These are phyloP conservation scores for Pezicula rhizophila DNA, from an alignment of 2,329 filamentous ascomycete genomes.

Conservation along the genomic window DNA sequence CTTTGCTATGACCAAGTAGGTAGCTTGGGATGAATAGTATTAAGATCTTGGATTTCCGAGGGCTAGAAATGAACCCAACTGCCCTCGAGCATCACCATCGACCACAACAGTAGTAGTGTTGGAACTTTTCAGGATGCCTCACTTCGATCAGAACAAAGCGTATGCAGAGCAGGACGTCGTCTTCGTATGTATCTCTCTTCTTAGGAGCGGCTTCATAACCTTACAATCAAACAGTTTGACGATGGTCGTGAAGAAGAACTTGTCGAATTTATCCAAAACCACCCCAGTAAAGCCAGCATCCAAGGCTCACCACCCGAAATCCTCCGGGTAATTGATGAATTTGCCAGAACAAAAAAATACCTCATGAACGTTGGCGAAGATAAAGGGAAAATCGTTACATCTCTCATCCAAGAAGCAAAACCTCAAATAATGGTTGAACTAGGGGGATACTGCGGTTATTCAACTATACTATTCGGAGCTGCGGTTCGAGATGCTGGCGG, in stretches of 20 bases:
- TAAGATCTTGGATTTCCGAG: no score
- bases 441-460: conserved; percentile 78
- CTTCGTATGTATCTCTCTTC: conserved; percentile 12
- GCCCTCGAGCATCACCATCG: no score
- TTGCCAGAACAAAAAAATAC: conserved; percentile 56
- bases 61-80: no score
- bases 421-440: conserved; percentile 70
- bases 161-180: conserved; percentile 18
- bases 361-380: conserved; percentile 76
- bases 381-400: conserved; percentile 66
- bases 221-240: conserved; percentile 40
- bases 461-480: conserved; percentile 67
- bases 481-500: conserved; percentile 59
- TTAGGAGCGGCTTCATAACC: not conserved
- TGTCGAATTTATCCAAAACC: conserved; percentile 51
- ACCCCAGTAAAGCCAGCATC: conserved; percentile 49
- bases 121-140: no score
- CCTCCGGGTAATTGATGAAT: conserved; percentile 66
- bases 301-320: conserved; percentile 58
- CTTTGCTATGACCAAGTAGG: no score
- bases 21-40: no score
- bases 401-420: conserved; percentile 61
- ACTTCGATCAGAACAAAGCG: no score
- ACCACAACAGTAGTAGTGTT: no score
- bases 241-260: conserved; percentile 72